phyloP scores from a whole-genome alignment of 1,284 basidiomycete species.

The Sanghuangporus baumii region DNA sequence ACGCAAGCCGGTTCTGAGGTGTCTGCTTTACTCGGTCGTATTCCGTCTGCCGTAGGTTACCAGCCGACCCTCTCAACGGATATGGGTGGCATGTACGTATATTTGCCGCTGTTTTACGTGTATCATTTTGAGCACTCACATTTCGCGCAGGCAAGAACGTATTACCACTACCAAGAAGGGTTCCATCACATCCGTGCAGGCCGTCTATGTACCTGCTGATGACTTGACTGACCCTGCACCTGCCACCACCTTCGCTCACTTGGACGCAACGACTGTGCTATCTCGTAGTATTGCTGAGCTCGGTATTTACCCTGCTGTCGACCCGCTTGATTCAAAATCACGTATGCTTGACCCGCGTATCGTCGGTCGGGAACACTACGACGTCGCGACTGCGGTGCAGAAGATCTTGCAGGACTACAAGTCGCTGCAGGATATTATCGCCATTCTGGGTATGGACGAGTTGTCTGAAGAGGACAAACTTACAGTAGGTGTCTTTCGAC shows the following conservation, averaged over 20 bases:
- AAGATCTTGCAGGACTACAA: slow-evolving; percentile 99
- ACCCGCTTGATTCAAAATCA: slow-evolving; percentile 98
- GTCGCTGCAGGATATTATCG: slow-evolving; percentile 95
- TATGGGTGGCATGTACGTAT: slow-evolving; percentile 96
- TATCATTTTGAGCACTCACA: slow-evolving; percentile 17
- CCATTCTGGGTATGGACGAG: slow-evolving; percentile 99
- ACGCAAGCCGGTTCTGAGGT: slow-evolving; percentile 99
- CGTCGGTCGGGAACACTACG: slow-evolving; percentile 89
- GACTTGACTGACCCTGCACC: slow-evolving; percentile 99
- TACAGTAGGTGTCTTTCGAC: slow-evolving; percentile 57
- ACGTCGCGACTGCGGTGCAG: slow-evolving; percentile 92
- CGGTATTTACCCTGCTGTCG: slow-evolving; percentile 99
- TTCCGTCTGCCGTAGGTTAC: slow-evolving; percentile 99
- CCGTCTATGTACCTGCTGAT: slow-evolving; percentile 99
- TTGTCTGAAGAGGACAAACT: slow-evolving; percentile 99
- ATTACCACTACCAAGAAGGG: slow-evolving; percentile 99
- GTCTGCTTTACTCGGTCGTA: slow-evolving; percentile 99
- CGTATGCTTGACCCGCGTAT: slow-evolving; percentile 99
- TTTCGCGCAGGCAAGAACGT: slow-evolving; percentile 77
- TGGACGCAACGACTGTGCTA: slow-evolving; percentile 98
- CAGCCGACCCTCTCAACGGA: slow-evolving; percentile 99
- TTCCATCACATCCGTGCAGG: slow-evolving; percentile 93
- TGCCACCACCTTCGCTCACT: slow-evolving; percentile 98
- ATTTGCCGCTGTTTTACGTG: neutral
- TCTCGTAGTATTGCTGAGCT: slow-evolving; percentile 99